Conservation (phyloP, 2,329 filamentous ascomycete genomes). For the Xylaria sp. region DNA sequence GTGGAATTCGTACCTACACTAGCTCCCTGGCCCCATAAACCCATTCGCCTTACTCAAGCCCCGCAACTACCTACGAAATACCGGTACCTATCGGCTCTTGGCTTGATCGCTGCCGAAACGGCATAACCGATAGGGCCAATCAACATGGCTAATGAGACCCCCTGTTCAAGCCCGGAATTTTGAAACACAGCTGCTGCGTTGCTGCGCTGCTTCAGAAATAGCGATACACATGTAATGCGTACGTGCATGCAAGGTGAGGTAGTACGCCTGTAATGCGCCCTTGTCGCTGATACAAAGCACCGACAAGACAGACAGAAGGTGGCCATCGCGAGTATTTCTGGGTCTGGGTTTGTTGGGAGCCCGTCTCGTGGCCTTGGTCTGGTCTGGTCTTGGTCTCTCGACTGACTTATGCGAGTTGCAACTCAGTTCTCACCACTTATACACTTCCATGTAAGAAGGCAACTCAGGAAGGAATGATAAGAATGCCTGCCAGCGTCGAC, state of each 20-base stretch:
- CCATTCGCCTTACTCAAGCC: not conserved
- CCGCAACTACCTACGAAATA: not conserved
- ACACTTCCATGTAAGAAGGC: too few species aligned
- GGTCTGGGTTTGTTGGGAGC: too few species aligned
- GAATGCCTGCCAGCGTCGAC: too few species aligned
- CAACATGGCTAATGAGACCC: constrained; percentile 27
- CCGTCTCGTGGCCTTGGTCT: too few species aligned
- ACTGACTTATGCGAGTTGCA: too few species aligned
- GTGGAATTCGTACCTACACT: too few species aligned
- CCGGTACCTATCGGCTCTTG: not conserved
- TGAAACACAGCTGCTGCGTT: constrained; percentile 49
- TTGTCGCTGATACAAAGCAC: not conserved
- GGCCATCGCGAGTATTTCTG: too few species aligned
- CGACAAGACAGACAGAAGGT: too few species aligned
- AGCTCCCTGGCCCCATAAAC: not conserved
- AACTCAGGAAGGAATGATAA: too few species aligned
- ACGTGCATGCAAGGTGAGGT: not conserved
- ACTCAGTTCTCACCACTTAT: too few species aligned
- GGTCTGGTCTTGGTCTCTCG: too few species aligned
- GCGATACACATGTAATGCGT: not conserved
- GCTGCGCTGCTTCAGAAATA: constrained; percentile 46
- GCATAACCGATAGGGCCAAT: constrained; percentile 22
- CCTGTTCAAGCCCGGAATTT: constrained; percentile 15
- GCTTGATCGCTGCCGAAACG: not conserved
- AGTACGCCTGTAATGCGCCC: not conserved